Base-by-base conservation (phyloP, 1,139 yeast genomes). In the Meyerozyma elateridarum region DNA sequence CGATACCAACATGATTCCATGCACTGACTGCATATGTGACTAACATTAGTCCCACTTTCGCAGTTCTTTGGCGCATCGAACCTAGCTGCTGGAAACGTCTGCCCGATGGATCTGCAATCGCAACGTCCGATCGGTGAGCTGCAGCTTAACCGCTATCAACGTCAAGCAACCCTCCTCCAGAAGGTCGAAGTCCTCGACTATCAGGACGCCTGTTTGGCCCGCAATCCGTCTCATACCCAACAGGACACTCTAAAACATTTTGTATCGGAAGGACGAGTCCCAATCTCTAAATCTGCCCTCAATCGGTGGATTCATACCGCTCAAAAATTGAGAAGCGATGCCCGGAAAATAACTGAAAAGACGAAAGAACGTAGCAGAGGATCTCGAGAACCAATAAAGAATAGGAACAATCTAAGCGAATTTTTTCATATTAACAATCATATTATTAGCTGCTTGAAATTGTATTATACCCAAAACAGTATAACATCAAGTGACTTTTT, bases 231-330 rank as follows among this genome's bases (percentile, higher is more conserved):
- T 17, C 55, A 52, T 34, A 46, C 42, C 32, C 56, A 50, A 35
- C 31, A 47, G 3, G 48, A 46, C 17, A 49, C 56, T 14, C 39
- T 49, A 13, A 33, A 38, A 24, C 44, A 46, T 32, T 49, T 51
- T 25, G 25, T 28, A 17, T 21, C 34, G 17, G 24, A 22, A 8
- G 33, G 35, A n/a, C 32, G 36, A 14, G 43, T 49, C 29, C 40
- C 42, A 9, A 41, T 51, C n/a, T 42, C 54, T 1, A 46, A 45
- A 25, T 51, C 56, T 4, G 38, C 49, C 3, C 43, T 52, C 8
- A 48, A 46, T 18, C 36, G 55, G 25, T 51, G 56, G 56, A 29
- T 52, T 6, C 29, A 36, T 3, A 39, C 36, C n/a, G 51, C 42
- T 22, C 22, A 21, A 12, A 39, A 36, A 22, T 32, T 44, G 15